Evolutionary conservation across 176 grass and related monocot genomes (phyloP).

Genomic region (Rhynchospora breviuscula): DNA sequence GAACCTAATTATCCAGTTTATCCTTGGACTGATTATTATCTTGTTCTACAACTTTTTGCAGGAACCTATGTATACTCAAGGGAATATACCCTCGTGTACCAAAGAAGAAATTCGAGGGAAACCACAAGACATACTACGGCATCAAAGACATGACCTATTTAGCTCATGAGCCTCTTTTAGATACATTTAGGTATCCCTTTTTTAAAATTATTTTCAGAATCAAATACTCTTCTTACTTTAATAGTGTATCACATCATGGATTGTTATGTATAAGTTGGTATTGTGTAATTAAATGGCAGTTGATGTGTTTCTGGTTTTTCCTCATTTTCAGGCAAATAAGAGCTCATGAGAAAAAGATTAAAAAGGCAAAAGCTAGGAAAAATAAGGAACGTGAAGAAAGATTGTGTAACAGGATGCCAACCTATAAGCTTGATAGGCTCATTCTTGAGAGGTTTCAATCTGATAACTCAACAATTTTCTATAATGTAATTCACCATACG

Average conservation of each 20-base stretch:
- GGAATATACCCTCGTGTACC: constrained; percentile 76
- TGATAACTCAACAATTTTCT: not conserved
- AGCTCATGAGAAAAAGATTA: constrained; percentile 66
- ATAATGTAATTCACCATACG: no score
- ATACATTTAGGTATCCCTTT: constrained; percentile 62
- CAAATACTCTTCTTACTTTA: not conserved
- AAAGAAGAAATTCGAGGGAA: constrained; percentile 95
- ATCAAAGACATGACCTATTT: constrained; percentile 86
- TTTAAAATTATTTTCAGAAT: not conserved
- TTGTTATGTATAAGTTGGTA: not conserved
- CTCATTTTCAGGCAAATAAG: constrained; percentile 54
- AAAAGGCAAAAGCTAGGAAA: constrained; percentile 74
- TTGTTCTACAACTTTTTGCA: constrained; percentile 13
- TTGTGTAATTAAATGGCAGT: not conserved
- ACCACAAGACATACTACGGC: constrained; percentile 96
- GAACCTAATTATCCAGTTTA: no score
- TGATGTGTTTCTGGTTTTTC: not conserved
- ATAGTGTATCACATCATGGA: not conserved
- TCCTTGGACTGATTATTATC: no score
- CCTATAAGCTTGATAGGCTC: constrained; percentile 87
- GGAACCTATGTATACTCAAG: constrained; percentile 99
- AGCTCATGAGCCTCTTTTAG: constrained; percentile 66
- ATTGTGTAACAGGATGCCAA: constrained; percentile 58
- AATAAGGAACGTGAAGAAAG: constrained; percentile 84
- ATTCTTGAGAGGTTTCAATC: constrained; percentile 65